A percentile compares a stretch with the other conserved stretches of the same genome.
phyloP scores from a whole-genome alignment of 768 basidiomycete species.

The Hysterangium stoloniferum region DNA sequence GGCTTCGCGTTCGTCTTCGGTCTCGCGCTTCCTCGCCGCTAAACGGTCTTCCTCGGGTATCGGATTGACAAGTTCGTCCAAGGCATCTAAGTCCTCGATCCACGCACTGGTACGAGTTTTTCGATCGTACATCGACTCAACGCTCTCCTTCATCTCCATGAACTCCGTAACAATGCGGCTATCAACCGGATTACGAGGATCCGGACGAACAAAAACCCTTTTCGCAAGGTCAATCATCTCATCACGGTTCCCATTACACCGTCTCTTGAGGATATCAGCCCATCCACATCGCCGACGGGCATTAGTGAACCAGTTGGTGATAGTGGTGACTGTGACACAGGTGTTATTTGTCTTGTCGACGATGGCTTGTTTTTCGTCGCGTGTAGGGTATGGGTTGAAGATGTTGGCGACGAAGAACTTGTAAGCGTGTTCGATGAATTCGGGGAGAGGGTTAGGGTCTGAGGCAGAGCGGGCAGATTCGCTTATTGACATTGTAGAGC shows the following conservation, averaged over 20 bases:
- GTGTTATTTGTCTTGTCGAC: background rate
- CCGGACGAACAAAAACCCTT: constrained; percentile 19
- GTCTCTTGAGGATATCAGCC: constrained; percentile 10
- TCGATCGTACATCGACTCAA: constrained; percentile 25
- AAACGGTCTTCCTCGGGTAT: background rate
- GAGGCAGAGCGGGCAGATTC: background rate
- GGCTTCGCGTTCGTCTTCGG: background rate
- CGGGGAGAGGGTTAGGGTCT: background rate
- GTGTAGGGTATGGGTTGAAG: constrained; percentile 44
- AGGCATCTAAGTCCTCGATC: constrained; percentile 3
- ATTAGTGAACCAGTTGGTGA: constrained; percentile 16
- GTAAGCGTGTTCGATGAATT: constrained; percentile 22
- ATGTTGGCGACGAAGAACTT: constrained; percentile 39
- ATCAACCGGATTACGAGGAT: constrained; percentile 10
- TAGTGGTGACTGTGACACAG: constrained; percentile 1
- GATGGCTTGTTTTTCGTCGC: constrained; percentile 6
- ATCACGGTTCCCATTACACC: constrained; percentile 18
- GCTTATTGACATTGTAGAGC: background rate
- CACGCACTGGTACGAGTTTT: constrained; percentile 11
- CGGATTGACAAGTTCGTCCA: constrained; percentile 5
- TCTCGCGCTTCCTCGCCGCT: background rate
- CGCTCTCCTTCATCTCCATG: constrained; percentile 20
- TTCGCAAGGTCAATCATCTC: constrained; percentile 23
- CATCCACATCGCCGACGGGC: constrained; percentile 17
- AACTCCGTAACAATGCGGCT: constrained; percentile 20